A percentile compares a stretch with the other conserved stretches of the same genome.
These are phyloP conservation scores for Lipomyces yamadae DNA, from an alignment of 805 yeast species.

Conservation along the genomic window DNA sequence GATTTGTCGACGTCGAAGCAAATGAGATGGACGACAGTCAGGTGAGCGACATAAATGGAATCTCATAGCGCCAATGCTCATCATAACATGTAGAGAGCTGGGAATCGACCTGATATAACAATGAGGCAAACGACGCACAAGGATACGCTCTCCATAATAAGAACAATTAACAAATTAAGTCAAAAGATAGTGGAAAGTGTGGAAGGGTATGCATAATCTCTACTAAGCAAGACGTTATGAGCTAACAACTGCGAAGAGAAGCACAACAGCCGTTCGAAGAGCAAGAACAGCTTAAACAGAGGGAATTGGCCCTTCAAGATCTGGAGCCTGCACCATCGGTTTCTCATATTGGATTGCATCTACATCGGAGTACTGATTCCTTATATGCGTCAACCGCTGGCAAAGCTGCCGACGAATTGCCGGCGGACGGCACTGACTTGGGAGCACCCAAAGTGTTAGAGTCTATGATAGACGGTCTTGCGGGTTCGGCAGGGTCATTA, in stretches of 20 bases:
- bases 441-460: neutral
- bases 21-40: constrained; percentile 65
- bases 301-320: constrained; percentile 27
- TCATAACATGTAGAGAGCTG: constrained; percentile 47
- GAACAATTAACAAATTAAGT: constrained; percentile 87
- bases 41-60: constrained; percentile 10
- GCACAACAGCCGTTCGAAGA: constrained; percentile 39
- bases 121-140: constrained; percentile 70
- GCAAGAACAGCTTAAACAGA: constrained; percentile 36
- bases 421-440: neutral
- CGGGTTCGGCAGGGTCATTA: constrained; percentile 11
- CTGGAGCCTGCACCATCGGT: constrained; percentile 20
- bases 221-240: constrained; percentile 44
- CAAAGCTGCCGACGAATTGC: neutral
- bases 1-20: constrained; percentile 77
- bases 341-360: constrained; percentile 31
- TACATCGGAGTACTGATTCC: constrained; percentile 23
- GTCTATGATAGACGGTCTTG: constrained; percentile 9
- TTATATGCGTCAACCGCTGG: neutral
- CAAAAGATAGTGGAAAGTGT: constrained; percentile 67
- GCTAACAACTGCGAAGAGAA: constrained; percentile 21
- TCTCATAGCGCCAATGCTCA: neutral
- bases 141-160: constrained; percentile 75
- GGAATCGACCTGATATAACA: constrained; percentile 86
- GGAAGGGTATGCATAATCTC: constrained; percentile 14